A percentile compares a stretch with the other conserved stretches of the same genome.
These are phyloP conservation scores for Blepharisma undulans DNA, from an alignment of 169 alveolate species.

Conservation along the genomic window DNA sequence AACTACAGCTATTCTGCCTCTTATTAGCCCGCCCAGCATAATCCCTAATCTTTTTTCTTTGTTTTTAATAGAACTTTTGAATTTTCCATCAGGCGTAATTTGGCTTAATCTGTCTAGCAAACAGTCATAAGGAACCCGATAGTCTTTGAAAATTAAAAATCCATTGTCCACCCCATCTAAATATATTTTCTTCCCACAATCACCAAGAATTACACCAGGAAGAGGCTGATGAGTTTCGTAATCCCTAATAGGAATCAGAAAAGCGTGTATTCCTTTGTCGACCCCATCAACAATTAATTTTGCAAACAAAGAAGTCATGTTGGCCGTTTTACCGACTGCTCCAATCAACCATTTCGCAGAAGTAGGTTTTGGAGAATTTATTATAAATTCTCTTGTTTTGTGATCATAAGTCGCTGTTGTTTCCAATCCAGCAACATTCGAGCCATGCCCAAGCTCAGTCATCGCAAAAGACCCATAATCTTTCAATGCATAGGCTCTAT, in stretches of 20 bases:
- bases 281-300: slow-evolving; percentile 46
- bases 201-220: slow-evolving; percentile 60
- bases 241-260: slow-evolving; percentile 25
- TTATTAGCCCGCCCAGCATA: background rate
- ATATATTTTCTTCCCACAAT: slow-evolving; percentile 53
- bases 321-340: slow-evolving; percentile 77
- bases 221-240: slow-evolving; percentile 34
- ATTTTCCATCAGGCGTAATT: slow-evolving; percentile 44
- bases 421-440: slow-evolving; percentile 74
- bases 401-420: slow-evolving; percentile 83
- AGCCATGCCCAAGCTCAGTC: slow-evolving; percentile 86
- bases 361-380: slow-evolving; percentile 72
- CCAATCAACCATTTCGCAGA: slow-evolving; percentile 83
- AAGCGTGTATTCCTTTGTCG: slow-evolving; percentile 29
- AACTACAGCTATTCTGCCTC: slow-evolving; percentile 15
- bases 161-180: slow-evolving; percentile 63
- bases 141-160: slow-evolving; percentile 41
- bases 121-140: slow-evolving; percentile 49
- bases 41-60: slow-evolving; percentile 12
- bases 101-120: slow-evolving; percentile 48
- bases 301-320: slow-evolving; percentile 80
- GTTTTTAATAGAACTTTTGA: slow-evolving; percentile 9
- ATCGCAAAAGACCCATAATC: slow-evolving; percentile 75
- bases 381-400: slow-evolving; percentile 59
- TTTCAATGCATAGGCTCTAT: background rate